phyloP scores from a whole-genome alignment of 2,329 filamentous ascomycete species.

The Pezicula carpinea region DNA sequence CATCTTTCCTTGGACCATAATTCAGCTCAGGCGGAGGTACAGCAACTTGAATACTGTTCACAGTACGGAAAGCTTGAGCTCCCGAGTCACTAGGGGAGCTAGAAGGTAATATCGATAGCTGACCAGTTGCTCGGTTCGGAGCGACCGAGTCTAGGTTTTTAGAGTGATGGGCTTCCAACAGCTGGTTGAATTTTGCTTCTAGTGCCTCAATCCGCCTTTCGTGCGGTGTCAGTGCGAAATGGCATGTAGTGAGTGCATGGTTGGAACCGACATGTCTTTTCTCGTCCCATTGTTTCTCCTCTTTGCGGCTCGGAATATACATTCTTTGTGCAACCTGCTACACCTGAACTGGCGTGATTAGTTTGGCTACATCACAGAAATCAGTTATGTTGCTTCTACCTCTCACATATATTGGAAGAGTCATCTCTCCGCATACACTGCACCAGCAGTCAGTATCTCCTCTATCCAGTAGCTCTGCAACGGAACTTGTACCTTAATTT shows the following conservation, averaged over 20 bases:
- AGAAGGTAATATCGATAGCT: background rate
- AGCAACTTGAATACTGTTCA: background rate
- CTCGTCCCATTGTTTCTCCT: constrained; percentile 30
- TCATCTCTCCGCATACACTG: background rate
- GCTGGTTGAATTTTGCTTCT: constrained; percentile 20
- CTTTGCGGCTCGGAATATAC: constrained; percentile 30
- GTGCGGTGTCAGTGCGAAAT: constrained; percentile 1
- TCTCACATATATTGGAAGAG: background rate
- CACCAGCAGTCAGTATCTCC: background rate
- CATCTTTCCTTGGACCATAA: background rate
- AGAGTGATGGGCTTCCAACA: constrained; percentile 11
- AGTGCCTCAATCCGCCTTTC: constrained; percentile 31
- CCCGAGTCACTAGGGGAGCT: background rate
- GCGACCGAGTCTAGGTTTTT: constrained; percentile 25
- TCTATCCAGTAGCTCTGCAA: background rate
- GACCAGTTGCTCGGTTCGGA: background rate
- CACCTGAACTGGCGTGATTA: constrained; percentile 20
- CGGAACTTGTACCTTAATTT: background rate
- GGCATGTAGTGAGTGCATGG: constrained; percentile 1
- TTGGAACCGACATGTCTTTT: constrained; percentile 27
- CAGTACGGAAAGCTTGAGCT: background rate
- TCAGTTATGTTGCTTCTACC: background rate
- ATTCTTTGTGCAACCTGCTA: constrained; percentile 31
- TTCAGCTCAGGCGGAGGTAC: background rate
- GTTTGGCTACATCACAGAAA: background rate